These are phyloP conservation scores for Helichrysum umbraculigerum DNA, from an alignment of 129 eudicot species.

Conservation along the genomic window DNA sequence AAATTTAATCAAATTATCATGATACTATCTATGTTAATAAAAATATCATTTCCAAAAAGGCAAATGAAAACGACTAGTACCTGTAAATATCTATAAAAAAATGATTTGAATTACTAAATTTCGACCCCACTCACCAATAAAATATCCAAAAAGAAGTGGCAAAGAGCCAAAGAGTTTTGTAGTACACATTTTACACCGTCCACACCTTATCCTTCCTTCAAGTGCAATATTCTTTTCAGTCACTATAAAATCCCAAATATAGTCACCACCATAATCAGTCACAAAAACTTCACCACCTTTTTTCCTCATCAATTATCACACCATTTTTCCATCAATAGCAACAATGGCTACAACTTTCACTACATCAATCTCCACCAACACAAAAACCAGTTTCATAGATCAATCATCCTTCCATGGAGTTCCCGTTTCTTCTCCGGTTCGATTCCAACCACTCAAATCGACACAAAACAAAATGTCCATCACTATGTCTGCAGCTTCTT, in stretches of 20 bases:
- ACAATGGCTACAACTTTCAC: constrained; percentile 55
- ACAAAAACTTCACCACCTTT: background rate
- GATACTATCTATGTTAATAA: too few relatives aligned
- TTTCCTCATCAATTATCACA: too few relatives aligned
- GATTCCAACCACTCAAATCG: constrained; percentile 45
- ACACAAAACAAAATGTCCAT: constrained; percentile 37
- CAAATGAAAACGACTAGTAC: background rate
- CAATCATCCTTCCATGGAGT: constrained; percentile 59
- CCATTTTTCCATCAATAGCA: constrained; percentile 44
- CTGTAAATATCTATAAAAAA: background rate
- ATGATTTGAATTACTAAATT: background rate
- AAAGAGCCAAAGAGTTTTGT: constrained; percentile 6
- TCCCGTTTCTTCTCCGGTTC: constrained; percentile 32
- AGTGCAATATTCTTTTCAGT: constrained; percentile 3
- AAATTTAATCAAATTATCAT: too few relatives aligned
- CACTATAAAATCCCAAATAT: constrained; percentile 17
- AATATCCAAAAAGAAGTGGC: constrained; percentile 28
- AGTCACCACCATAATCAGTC: background rate
- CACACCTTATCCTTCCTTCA: constrained; percentile 41
- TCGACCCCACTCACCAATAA: background rate
- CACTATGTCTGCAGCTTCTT: constrained; percentile 49
- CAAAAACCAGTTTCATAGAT: constrained; percentile 24
- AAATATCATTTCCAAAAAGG: too few relatives aligned
- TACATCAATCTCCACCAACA: constrained; percentile 43
- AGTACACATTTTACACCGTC: constrained; percentile 43